A percentile compares a stretch with the other conserved stretches of the same genome.
These are phyloP conservation scores for Solanum neorickii DNA, from an alignment of 257 asterid genomes.

Conservation along the genomic window DNA sequence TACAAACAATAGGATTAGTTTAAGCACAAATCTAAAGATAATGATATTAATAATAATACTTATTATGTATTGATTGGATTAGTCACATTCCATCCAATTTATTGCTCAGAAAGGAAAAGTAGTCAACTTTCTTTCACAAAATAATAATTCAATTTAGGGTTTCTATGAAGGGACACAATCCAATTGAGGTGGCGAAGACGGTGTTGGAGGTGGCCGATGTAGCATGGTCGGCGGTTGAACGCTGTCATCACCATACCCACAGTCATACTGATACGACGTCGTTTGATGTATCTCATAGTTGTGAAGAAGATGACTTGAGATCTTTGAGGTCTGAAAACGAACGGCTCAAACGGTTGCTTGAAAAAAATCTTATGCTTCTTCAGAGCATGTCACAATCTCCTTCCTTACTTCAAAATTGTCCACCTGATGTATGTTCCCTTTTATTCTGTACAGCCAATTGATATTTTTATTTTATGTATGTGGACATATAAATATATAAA, in stretches of 20 bases:
- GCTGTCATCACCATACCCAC: slow-evolving; percentile 42
- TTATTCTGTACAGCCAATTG: not conserved
- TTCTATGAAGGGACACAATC: slow-evolving; percentile 11
- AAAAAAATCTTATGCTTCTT: slow-evolving; percentile 60
- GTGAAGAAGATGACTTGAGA: slow-evolving; percentile 24
- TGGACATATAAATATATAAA: not conserved
- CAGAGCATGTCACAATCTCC: slow-evolving; percentile 44
- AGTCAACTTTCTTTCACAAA: not conserved
- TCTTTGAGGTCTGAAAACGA: slow-evolving; percentile 51
- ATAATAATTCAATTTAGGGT: not conserved
- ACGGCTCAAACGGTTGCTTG: slow-evolving; percentile 58
- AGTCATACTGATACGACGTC: slow-evolving; percentile 14
- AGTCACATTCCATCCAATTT: not conserved
- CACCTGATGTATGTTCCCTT: slow-evolving; percentile 48
- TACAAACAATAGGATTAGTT: not conserved
- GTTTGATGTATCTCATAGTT: not conserved
- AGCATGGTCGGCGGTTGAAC: slow-evolving; percentile 75
- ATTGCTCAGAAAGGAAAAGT: not conserved
- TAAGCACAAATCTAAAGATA: not conserved
- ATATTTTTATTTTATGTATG: not conserved
- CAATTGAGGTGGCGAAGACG: slow-evolving; percentile 77
- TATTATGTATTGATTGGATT: not conserved
- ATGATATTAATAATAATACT: not conserved
- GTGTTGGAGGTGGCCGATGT: slow-evolving; percentile 91
- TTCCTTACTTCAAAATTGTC: slow-evolving; percentile 37